Base-by-base conservation (phyloP, 495 filamentous ascomycete species). In the Xylaria intraflava region DNA sequence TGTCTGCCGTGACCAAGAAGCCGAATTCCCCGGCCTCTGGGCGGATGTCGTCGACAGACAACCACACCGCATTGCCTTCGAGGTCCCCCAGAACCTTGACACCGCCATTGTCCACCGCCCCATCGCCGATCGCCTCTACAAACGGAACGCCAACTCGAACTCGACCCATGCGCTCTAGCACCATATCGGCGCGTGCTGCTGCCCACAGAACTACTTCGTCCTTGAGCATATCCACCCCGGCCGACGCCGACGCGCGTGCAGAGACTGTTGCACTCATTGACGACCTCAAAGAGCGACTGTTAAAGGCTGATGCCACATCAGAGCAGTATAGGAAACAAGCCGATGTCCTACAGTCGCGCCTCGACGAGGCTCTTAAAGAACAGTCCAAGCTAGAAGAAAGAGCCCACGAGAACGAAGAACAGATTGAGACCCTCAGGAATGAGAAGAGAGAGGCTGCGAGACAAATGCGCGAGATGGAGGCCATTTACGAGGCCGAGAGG, bases 401-500 rank as follows among this genome's bases (percentile, higher is more conserved):
- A 50, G 72, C 84, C 38, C 90, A 96, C 61, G 89, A 92, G 70
- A 83, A 80, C 57, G 89, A 91, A 35, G 84, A 87, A 67, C 79
- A 80, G 61, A 82, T 95, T 47, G 90, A 96, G 60, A 70, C 75
- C 7, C 75, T 97, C 41, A 82, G 86, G 62, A 84, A 83, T 61
- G 88, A 94, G 63, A 87, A 89, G 65, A 81, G 84, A 51, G 89
- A 95, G 46, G 76, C 82, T 36, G 78, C 83, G 14, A 82, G 89
- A 46, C 84, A 92, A 69, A 86, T 86, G 60, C 79, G 91, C 51
- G 93, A 98, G 63, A 79, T 95, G 68, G 90, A 96, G 66, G 81
- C 82, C 51, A 88, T 90, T 30, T 92, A 93, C 69, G 92, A 96
- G 69, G 78, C 84, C 41, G 93, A 98, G 71, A 82, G 91, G 38